A percentile compares a stretch with the other conserved stretches of the same genome.
Evolutionary conservation across 352 stramenopile species (phyloP).

Genomic region (Phytophthora vignae): DNA sequence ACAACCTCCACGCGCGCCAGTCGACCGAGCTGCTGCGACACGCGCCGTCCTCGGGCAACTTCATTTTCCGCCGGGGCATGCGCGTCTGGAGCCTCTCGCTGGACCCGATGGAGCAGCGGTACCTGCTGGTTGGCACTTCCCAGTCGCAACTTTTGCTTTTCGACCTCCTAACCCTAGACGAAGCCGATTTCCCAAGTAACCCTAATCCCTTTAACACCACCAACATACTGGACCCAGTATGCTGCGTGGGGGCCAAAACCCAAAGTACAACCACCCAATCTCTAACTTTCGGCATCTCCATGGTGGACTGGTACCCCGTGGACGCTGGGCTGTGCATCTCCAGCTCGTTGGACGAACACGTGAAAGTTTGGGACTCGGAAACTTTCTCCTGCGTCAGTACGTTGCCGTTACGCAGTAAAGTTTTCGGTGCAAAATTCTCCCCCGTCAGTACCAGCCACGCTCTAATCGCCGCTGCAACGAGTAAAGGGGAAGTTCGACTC

Average conservation of each 20-base stretch:
- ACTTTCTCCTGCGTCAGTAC: slow-evolving; percentile 68
- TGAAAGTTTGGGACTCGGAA: slow-evolving; percentile 84
- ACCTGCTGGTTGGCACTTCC: slow-evolving; percentile 64
- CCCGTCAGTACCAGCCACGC: slow-evolving; percentile 56
- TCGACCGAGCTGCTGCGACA: slow-evolving; percentile 29
- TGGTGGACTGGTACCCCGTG: slow-evolving; percentile 89
- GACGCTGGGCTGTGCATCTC: slow-evolving; percentile 86
- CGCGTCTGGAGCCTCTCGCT: slow-evolving; percentile 69
- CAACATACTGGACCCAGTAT: slow-evolving; percentile 41
- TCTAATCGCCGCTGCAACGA: slow-evolving; percentile 74
- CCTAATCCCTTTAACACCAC: slow-evolving; percentile 41
- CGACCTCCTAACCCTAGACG: slow-evolving; percentile 64
- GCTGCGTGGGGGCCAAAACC: slow-evolving; percentile 20
- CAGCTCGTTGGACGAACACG: slow-evolving; percentile 70
- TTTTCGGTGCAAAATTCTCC: slow-evolving; percentile 78
- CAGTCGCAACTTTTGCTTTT: slow-evolving; percentile 70
- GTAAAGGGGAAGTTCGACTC: slow-evolving; percentile 71
- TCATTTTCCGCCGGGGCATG: slow-evolving; percentile 69
- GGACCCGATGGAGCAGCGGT: slow-evolving; percentile 67
- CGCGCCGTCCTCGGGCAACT: slow-evolving; percentile 46
- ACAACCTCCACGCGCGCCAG: slow-evolving; percentile 44
- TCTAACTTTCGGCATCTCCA: slow-evolving; percentile 71
- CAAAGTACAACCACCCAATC: background rate
- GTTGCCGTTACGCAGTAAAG: slow-evolving; percentile 68
- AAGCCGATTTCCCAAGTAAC: slow-evolving; percentile 15